Base-by-base conservation (phyloP, 306 rosid genomes). In the Cucurbita ficifolia region DNA sequence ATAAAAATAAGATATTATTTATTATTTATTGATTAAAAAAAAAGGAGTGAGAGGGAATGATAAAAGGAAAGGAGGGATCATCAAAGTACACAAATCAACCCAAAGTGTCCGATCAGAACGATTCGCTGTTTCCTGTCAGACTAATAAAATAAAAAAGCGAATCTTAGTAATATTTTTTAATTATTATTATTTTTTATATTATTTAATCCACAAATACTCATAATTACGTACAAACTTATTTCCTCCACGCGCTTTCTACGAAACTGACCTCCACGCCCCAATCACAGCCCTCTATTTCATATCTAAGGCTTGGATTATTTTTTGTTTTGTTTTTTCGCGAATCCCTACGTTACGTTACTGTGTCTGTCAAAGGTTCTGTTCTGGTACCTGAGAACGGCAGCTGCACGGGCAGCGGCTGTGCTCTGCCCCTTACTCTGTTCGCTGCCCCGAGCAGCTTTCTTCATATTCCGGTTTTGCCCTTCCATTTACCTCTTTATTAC, bases 91-190 rank as follows among this genome's bases (percentile, higher is more conserved):
- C 54, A 67, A 50, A 67, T 67, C 53, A 67, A 19, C 51, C 71
- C 51, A 21, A 64, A 64, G 52, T 64, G 71, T 67, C 72, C 72
- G 54, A 19, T 65, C 72, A 65, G 36, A 65, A 65, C 72, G 72
- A 67, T 67, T 67, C 72, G 18, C 72, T 67, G 39, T 67, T 42
- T 2, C 18, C 0, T 67, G 72, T 67, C 54, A 67, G 72, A 45
- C 1, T n/a, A 63, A 63, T 35, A 14, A 33, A 35, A 60, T 60
- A 33, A 39, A 17, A 39, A 10, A 40, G 4, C 50, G 50, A 63
- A 63, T 63, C 70, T 63, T 63, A 39, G 18, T 38, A 4, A 58
- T 29, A 29, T 1, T 58, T 39, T n/a, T 39, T 3, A 17, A 10
- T 38, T 62, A 35, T 11, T 35, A 35, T 60, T 60, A 16, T 22